Conservation (phyloP, 2,329 filamentous ascomycete species). For the Apiospora kogelbergensis region DNA sequence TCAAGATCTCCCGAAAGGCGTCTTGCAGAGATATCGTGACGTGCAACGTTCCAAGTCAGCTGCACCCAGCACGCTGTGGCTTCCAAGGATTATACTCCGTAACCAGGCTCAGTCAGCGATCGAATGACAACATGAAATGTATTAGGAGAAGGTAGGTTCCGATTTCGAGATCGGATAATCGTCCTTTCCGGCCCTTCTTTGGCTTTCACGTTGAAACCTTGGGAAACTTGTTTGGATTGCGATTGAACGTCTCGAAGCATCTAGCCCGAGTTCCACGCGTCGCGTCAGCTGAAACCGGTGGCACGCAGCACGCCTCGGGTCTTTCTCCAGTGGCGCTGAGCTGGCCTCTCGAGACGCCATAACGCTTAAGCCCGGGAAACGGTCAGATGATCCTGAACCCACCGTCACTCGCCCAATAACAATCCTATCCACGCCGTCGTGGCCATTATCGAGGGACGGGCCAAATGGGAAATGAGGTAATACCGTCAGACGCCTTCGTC, state of each 20-base stretch:
- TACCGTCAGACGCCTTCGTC: neutral
- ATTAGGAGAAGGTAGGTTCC: too few relatives aligned
- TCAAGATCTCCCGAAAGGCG: neutral
- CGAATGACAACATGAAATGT: neutral
- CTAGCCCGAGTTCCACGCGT: neutral
- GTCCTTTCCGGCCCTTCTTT: neutral
- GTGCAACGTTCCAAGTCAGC: neutral
- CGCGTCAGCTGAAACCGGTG: constrained; percentile 3
- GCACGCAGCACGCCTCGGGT: neutral
- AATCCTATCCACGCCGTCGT: neutral
- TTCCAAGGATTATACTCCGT: neutral
- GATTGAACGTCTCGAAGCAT: neutral
- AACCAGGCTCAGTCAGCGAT: neutral
- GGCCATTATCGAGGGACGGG: neutral
- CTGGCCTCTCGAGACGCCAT: neutral
- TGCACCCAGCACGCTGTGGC: neutral
- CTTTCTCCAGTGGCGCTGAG: constrained; percentile 4
- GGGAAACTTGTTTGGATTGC: neutral
- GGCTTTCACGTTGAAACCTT: neutral
- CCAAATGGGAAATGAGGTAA: neutral
- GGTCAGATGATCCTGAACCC: neutral
- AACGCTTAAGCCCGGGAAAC: neutral
- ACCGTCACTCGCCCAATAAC: neutral
- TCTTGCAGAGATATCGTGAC: neutral
- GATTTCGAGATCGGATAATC: neutral